phyloP scores from a whole-genome alignment of 768 basidiomycete species.

The Lyophyllum decastes region DNA sequence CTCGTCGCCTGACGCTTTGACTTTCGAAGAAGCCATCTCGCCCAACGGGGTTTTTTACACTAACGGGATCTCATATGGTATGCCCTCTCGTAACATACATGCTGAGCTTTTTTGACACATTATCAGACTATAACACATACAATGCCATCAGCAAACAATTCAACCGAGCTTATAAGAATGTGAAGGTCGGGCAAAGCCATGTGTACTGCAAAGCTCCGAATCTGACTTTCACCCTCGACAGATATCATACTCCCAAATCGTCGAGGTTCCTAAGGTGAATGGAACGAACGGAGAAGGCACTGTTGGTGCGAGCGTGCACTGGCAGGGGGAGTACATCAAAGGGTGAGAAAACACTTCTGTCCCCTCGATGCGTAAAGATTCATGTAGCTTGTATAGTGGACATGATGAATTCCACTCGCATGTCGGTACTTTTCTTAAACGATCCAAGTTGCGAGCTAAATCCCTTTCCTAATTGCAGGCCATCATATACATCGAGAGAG shows the following conservation, averaged over 20 bases:
- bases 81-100: not conserved
- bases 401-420: slow-evolving; percentile 8
- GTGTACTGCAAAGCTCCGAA: too few species aligned
- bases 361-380: not conserved
- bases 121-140: slow-evolving; percentile 1
- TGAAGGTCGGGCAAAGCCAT: not conserved
- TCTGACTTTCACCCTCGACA: not conserved
- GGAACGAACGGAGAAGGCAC: slow-evolving; percentile 7
- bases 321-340: slow-evolving; percentile 4
- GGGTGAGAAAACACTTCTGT: not conserved
- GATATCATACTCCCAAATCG: not conserved
- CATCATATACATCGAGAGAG: too few species aligned
- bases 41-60: slow-evolving; percentile 5
- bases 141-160: slow-evolving; percentile 1
- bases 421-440: not conserved
- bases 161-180: slow-evolving; percentile 1
- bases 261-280: slow-evolving; percentile 5
- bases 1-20: slow-evolving; percentile 2
- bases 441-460: not conserved
- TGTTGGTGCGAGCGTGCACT: slow-evolving; percentile 4
- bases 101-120: too few species aligned
- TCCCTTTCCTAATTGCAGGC: too few species aligned
- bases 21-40: slow-evolving; percentile 7
- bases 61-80: not conserved
- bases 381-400: not conserved